phyloP scores from a whole-genome alignment of 169 alveolate species.

The Amoebophrya sp. region DNA sequence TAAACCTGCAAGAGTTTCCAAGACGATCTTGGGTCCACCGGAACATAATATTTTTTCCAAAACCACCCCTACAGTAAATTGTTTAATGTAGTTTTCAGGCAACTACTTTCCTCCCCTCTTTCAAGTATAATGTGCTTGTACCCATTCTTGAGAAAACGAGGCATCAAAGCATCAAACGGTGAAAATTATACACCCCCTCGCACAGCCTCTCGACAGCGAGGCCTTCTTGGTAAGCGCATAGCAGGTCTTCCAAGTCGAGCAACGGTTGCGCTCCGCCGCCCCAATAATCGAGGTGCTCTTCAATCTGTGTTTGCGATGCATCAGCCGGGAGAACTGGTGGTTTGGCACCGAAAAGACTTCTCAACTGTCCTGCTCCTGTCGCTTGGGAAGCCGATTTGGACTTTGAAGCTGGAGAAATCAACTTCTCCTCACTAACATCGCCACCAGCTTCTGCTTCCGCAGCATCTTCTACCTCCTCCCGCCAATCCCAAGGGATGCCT shows the following conservation, averaged over 20 bases:
- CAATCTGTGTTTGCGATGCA: background rate
- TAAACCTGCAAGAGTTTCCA: background rate
- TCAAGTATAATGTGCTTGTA: background rate
- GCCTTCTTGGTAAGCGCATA: background rate
- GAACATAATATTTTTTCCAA: background rate
- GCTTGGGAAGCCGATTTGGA: background rate
- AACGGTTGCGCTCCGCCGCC: too few relatives aligned
- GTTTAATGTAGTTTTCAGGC: background rate
- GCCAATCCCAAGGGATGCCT: conserved; percentile 7
- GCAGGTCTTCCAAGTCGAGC: background rate
- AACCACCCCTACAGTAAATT: background rate
- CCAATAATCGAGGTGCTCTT: too few relatives aligned
- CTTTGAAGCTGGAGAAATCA: background rate
- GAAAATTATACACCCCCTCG: background rate
- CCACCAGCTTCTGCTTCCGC: background rate
- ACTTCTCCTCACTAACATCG: background rate
- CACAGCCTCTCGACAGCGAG: background rate
- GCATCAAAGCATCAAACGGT: background rate
- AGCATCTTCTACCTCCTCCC: background rate
- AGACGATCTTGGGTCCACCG: background rate
- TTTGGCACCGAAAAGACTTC: background rate
- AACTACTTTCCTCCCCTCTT: too few relatives aligned
- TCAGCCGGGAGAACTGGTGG: background rate
- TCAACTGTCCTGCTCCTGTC: background rate
- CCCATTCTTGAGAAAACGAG: background rate